These are phyloP conservation scores for Pythium monospermum DNA, from an alignment of 352 stramenopile species.

Conservation along the genomic window DNA sequence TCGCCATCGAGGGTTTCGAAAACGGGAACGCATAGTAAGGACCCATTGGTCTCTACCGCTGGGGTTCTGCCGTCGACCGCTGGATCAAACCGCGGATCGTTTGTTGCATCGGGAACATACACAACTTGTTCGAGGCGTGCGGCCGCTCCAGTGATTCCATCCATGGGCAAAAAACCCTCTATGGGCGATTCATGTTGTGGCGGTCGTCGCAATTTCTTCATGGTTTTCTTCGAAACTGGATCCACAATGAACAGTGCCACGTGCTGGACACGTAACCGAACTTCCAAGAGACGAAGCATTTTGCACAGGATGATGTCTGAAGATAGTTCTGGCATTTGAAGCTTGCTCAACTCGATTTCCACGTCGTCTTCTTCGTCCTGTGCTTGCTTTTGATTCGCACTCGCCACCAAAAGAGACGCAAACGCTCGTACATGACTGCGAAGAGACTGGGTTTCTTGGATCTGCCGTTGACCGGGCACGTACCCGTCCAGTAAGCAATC, in stretches of 20 bases:
- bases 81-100: neutral
- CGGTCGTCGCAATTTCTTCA: neutral
- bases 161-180: neutral
- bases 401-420: neutral
- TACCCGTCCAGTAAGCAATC: neutral
- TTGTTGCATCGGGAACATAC: neutral
- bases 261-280: neutral
- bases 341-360: neutral
- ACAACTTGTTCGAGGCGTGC: neutral
- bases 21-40: slow-evolving; percentile 1
- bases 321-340: neutral
- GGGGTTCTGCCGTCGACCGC: too few species aligned
- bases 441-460: neutral
- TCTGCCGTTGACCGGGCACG: neutral
- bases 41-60: neutral
- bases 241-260: slow-evolving; percentile 7
- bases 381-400: neutral
- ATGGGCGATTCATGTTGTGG: neutral
- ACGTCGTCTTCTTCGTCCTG: too few species aligned
- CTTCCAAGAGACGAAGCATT: slow-evolving; percentile 1
- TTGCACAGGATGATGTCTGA: neutral
- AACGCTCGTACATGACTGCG: neutral
- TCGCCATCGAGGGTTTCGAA: neutral
- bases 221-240: neutral
- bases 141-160: slow-evolving; percentile 3